These are phyloP conservation scores for Isatis tinctoria DNA, from an alignment of 345 rosid species.

Conservation along the genomic window DNA sequence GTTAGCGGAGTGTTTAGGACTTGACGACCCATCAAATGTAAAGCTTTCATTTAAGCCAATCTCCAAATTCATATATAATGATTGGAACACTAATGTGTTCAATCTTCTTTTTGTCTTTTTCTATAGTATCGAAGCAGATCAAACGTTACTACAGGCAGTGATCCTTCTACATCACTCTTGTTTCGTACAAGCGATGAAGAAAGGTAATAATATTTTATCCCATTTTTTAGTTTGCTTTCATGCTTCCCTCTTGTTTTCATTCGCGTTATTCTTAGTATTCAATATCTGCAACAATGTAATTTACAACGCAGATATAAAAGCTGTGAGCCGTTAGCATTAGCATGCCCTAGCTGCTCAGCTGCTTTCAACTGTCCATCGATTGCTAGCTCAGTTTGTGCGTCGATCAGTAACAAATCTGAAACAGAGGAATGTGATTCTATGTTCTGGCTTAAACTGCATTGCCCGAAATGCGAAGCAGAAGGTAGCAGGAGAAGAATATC, in stretches of 20 bases:
- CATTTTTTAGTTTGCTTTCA: not conserved
- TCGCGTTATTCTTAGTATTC: not conserved
- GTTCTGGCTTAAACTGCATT: constrained; percentile 68
- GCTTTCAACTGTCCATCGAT: constrained; percentile 69
- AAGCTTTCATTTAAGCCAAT: constrained; percentile 6
- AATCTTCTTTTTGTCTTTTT: not conserved
- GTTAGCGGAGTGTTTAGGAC: constrained; percentile 94
- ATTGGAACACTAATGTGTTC: not conserved
- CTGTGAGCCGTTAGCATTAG: constrained; percentile 71
- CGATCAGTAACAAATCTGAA: constrained; percentile 38
- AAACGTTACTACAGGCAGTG: constrained; percentile 41
- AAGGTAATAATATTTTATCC: constrained; percentile 45
- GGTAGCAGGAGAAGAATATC: constrained; percentile 57
- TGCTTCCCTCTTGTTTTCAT: not conserved
- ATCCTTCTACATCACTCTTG: constrained; percentile 52
- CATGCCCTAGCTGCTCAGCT: constrained; percentile 84
- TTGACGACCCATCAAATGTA: constrained; percentile 95
- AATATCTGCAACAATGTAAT: not conserved
- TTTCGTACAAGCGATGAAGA: constrained; percentile 66
- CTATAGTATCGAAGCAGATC: constrained; percentile 69
- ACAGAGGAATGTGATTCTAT: constrained; percentile 40
- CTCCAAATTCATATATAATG: not conserved
- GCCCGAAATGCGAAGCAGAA: constrained; percentile 73
- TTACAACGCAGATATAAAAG: constrained; percentile 52
- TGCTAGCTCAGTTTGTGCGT: constrained; percentile 45